Base-by-base conservation (phyloP, 75 land plant species). In the Picea glauca region DNA sequence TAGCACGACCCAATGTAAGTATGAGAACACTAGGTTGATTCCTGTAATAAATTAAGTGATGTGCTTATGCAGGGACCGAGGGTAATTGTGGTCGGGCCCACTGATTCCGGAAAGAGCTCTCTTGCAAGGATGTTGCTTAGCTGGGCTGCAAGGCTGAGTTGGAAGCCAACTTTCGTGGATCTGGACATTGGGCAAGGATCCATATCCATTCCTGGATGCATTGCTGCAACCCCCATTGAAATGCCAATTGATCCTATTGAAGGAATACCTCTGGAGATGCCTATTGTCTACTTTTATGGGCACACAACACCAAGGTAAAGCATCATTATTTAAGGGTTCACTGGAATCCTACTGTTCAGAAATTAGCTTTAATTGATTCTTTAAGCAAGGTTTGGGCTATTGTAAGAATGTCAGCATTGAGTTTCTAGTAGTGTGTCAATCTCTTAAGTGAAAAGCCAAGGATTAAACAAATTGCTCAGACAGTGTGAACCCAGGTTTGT, bases 161-260 rank as follows among this genome's bases (percentile, higher is more conserved):
- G 99, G 99, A 98, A 93, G 68, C 99, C 99, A 50, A 95, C 94
- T 7, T 98, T 82, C 85, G 98, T 93, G 58, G 99, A 98, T 79
- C 83, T 98, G 77, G 99, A 98, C 75, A 95, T 98, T 77, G 99
- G 99, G 4, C 99, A 98, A 83, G 99, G 99, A 57, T 84, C 96
- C 61, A 91, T 95, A 77, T 93, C 99, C 8, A 78, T 93, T 79
- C 98, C 99, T 38, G 99, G 96, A 58, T 81, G 93, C 73, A 85
- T 98, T 77, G 89, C 98, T 79, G 99, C 99, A 30, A 95, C 98
- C 35, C 99, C 99, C 46, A 84, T 98, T 80, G 98, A 98, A 78
- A 81, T 93, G 91, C 99, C 99, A 21, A 87, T 98, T 65, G 96
- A 97, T 86, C 96, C 92, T 56, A 88, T 93, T 17, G 96, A 95